These are phyloP conservation scores for Letharia lupina DNA, from an alignment of 495 filamentous ascomycete genomes.

Conservation along the genomic window DNA sequence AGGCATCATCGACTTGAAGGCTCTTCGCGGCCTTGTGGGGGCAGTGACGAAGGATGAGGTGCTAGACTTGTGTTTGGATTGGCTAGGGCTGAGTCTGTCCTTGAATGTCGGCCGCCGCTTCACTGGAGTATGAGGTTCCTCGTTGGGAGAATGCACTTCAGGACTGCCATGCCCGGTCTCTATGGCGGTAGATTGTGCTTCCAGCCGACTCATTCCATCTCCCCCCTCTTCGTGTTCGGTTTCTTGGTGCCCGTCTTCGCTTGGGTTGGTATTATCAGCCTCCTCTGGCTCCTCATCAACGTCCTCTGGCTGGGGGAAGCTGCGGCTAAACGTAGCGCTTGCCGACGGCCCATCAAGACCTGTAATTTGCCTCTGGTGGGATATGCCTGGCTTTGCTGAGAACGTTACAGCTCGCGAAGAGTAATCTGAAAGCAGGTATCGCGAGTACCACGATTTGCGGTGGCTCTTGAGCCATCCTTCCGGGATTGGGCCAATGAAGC, in stretches of 20 bases:
- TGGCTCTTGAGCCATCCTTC: conserved; percentile 60
- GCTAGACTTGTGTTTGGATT: not conserved
- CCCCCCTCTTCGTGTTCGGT: conserved; percentile 24
- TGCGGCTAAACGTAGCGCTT: conserved; percentile 30
- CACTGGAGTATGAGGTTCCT: conserved; percentile 5
- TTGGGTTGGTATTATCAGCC: conserved; percentile 1
- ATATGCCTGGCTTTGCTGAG: conserved; percentile 38
- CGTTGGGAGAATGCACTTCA: not conserved
- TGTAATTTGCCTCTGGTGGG: conserved; percentile 35
- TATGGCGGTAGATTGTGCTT: conserved; percentile 13
- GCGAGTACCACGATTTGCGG: conserved; percentile 54
- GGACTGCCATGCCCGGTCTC: not conserved
- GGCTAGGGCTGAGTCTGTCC: conserved; percentile 2
- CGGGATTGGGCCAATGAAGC: conserved; percentile 62
- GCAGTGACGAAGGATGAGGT: conserved; percentile 17
- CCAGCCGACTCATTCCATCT: conserved; percentile 22
- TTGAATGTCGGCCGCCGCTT: conserved; percentile 4
- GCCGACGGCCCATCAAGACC: conserved; percentile 36
- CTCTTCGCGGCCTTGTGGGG: conserved; percentile 5
- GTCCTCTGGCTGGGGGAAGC: conserved; percentile 40
- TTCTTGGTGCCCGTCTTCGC: conserved; percentile 1
- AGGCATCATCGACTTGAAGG: not conserved
- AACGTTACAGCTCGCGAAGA: conserved; percentile 50
- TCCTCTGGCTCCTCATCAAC: conserved; percentile 29
- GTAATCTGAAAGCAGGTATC: conserved; percentile 48